Percentiles rank a stretch among this genome's conserved stretches.
These are phyloP conservation scores for Lentinula sp. DNA, from an alignment of 768 basidiomycete species.

Conservation along the genomic window DNA sequence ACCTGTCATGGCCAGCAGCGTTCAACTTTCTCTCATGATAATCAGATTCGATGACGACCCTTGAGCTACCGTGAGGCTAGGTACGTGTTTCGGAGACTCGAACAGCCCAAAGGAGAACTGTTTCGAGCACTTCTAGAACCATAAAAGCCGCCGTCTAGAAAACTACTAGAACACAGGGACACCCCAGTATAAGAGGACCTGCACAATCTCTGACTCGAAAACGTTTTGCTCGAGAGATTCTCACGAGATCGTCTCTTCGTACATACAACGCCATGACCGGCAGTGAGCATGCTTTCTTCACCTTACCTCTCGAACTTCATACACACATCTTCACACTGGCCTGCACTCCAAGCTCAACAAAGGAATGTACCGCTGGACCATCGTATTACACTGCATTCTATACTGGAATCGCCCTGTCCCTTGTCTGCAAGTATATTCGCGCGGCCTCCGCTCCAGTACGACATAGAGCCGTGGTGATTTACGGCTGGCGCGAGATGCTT, in stretches of 20 bases:
- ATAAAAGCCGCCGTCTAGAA: background rate
- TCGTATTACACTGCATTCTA: background rate
- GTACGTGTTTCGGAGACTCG: no score
- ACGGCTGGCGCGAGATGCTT: background rate
- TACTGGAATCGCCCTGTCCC: conserved; percentile 1
- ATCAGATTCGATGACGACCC: no score
- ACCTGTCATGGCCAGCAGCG: no score
- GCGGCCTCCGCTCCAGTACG: background rate
- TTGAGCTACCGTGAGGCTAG: no score
- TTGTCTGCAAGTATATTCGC: background rate
- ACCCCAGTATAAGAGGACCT: background rate
- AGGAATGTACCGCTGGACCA: background rate
- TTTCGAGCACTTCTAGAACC: background rate
- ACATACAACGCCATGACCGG: background rate
- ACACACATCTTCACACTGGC: background rate
- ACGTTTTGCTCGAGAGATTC: background rate
- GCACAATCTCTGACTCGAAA: background rate
- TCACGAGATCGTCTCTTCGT: background rate
- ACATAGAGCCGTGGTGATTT: background rate
- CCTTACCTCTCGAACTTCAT: background rate
- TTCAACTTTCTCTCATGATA: no score
- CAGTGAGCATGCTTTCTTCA: background rate
- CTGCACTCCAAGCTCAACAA: background rate
- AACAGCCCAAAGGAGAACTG: background rate
- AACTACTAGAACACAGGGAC: background rate